Conservation (phyloP, 2,329 filamentous ascomycete species). For the Mariannaea elegans region DNA sequence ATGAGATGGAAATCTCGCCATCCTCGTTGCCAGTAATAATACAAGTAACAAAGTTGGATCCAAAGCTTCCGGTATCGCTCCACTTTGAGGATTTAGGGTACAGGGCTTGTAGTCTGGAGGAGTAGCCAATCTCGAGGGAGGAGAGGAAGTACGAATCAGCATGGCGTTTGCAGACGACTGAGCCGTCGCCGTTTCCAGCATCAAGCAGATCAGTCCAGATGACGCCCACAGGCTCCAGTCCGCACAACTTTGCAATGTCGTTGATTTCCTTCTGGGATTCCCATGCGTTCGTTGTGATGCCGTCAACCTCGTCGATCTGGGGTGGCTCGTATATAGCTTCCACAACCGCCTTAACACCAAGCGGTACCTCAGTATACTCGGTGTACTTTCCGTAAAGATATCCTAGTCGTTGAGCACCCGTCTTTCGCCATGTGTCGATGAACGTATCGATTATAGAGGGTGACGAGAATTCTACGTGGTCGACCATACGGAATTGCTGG, state of each 20-base stretch:
- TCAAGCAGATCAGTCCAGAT: conserved; percentile 95
- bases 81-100: conserved; percentile 93
- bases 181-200: conserved; percentile 81
- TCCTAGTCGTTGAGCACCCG: conserved; percentile 84
- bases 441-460: conserved; percentile 87
- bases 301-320: conserved; percentile 88
- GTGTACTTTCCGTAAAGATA: conserved; percentile 92
- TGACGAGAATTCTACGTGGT: conserved; percentile 95
- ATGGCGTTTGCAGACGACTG: conserved; percentile 93
- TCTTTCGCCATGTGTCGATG: conserved; percentile 89
- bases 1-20: conserved; percentile 86
- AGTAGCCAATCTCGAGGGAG: conserved; percentile 90
- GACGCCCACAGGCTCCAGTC: conserved; percentile 87
- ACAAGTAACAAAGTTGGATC: conserved; percentile 97
- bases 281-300: conserved; percentile 86
- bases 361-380: conserved; percentile 90
- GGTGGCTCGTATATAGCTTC: conserved; percentile 98
- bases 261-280: conserved; percentile 85
- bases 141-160: conserved; percentile 94
- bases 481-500: conserved; percentile 94
- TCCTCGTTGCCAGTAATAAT: conserved; percentile 92
- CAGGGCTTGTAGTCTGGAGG: conserved; percentile 85
- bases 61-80: conserved; percentile 94
- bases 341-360: conserved; percentile 94
- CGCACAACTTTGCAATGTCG: conserved; percentile 81